Evolutionary conservation across 2,329 filamentous ascomycete genomes (phyloP).

Genomic region (Colletotrichum agaves): DNA sequence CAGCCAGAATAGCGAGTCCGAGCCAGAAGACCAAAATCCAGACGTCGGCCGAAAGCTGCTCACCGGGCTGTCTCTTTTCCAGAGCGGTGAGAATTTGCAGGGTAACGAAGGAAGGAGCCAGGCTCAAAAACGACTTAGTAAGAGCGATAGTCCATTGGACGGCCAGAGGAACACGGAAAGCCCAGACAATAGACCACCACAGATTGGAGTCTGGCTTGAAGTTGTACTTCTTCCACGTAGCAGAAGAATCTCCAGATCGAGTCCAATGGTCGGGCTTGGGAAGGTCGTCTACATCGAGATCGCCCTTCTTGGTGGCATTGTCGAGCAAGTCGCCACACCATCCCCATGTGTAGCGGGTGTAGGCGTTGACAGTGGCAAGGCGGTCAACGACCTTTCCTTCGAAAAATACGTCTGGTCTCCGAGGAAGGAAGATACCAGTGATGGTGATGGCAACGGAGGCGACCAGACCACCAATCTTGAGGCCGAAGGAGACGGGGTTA

Average conservation of each 20-base stretch:
- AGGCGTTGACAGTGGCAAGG: conserved; percentile 69
- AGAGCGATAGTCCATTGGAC: conserved; percentile 70
- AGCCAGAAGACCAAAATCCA: conserved; percentile 78
- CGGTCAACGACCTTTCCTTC: conserved; percentile 70
- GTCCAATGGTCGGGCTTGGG: conserved; percentile 68
- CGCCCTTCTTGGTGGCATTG: conserved; percentile 65
- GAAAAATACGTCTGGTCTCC: conserved; percentile 74
- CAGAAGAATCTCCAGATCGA: conserved; percentile 60
- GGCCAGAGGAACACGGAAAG: conserved; percentile 66
- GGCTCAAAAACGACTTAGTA: conserved; percentile 66
- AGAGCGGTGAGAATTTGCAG: conserved; percentile 72
- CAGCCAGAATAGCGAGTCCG: conserved; percentile 67
- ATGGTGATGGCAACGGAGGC: conserved; percentile 57
- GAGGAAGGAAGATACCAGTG: conserved; percentile 67
- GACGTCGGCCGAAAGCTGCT: conserved; percentile 60
- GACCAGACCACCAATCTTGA: conserved; percentile 61
- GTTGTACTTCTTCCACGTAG: conserved; percentile 59
- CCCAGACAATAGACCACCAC: conserved; percentile 68
- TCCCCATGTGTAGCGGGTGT: conserved; percentile 71
- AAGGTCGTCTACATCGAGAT: conserved; percentile 71
- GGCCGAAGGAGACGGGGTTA: conserved; percentile 49
- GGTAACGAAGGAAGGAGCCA: conserved; percentile 77
- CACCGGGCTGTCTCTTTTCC: conserved; percentile 62
- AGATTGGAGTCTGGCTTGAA: conserved; percentile 55
- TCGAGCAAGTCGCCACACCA: conserved; percentile 70